A percentile compares a stretch with the other conserved stretches of the same genome.
Evolutionary conservation across 441 rosid genomes (phyloP).

Genomic region (Gossypium armourianum): DNA sequence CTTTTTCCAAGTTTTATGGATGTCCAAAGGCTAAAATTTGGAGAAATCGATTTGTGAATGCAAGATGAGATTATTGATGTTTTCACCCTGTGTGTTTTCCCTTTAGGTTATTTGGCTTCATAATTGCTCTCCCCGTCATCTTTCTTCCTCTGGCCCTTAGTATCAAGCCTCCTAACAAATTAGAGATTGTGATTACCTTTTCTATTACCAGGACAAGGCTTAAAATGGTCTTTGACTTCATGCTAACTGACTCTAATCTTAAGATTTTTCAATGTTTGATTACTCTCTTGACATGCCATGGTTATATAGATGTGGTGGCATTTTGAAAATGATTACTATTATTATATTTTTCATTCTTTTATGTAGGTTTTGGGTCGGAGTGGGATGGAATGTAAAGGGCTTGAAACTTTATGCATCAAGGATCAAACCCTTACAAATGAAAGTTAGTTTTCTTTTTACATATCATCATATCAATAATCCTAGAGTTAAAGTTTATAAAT

Average conservation of each 20-base stretch:
- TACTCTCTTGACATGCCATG: not conserved
- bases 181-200: not conserved
- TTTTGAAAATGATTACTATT: slow-evolving; percentile 1
- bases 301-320: slow-evolving; percentile 13
- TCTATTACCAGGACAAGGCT: not conserved
- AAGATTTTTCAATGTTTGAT: not conserved
- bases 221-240: not conserved
- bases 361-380: slow-evolving; percentile 14
- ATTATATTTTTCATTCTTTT: not conserved
- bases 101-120: not conserved
- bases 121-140: not conserved
- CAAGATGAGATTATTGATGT: not conserved
- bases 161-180: not conserved
- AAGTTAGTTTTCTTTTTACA: slow-evolving; percentile 34
- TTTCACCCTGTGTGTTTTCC: not conserved
- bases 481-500: not conserved
- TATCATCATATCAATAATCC: slow-evolving; percentile 9
- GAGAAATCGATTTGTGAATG: not conserved
- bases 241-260: not conserved
- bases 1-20: slow-evolving; percentile 6
- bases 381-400: slow-evolving; percentile 20
- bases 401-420: slow-evolving; percentile 19
- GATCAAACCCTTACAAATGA: slow-evolving; percentile 67
- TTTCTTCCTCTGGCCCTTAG: not conserved
- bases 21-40: not conserved